Evolutionary conservation across 176 grass and related monocot genomes (phyloP).

Genomic region (Bolboschoenus planiculmis): DNA sequence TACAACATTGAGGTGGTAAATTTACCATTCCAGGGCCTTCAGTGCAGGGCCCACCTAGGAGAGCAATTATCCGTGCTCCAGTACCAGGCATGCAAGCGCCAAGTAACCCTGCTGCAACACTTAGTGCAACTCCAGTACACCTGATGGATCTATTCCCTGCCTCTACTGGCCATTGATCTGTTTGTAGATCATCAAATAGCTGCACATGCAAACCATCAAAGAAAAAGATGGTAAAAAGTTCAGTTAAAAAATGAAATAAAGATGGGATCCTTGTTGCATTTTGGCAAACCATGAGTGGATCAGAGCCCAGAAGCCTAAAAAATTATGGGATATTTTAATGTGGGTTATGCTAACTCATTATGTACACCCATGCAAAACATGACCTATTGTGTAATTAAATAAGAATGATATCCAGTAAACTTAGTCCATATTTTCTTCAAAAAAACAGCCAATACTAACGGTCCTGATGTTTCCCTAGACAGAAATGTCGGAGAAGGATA

Average conservation of each 20-base stretch:
- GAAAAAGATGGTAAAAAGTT: slow-evolving; percentile 1
- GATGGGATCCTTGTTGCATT: background rate
- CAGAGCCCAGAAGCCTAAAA: background rate
- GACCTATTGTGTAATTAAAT: background rate
- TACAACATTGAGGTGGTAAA: slow-evolving; percentile 3
- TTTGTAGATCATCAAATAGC: slow-evolving; percentile 89
- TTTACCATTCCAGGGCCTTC: slow-evolving; percentile 96
- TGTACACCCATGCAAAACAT: background rate
- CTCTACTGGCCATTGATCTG: slow-evolving; percentile 87
- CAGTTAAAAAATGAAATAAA: background rate
- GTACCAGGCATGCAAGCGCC: slow-evolving; percentile 85
- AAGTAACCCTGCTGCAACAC: slow-evolving; percentile 77
- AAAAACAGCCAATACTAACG: background rate
- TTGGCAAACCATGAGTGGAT: background rate
- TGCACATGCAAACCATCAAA: slow-evolving; percentile 27
- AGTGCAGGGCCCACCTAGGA: slow-evolving; percentile 85
- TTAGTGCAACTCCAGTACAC: slow-evolving; percentile 90
- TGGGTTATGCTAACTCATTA: background rate
- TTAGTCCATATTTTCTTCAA: background rate
- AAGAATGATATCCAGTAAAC: background rate
- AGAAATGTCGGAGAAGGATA: background rate
- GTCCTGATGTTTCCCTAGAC: background rate
- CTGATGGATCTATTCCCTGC: slow-evolving; percentile 58
- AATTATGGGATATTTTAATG: background rate
- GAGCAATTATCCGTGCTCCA: slow-evolving; percentile 77